These are phyloP conservation scores for Fraxinus quadrangulata DNA, from an alignment of 257 asterid species.

Conservation along the genomic window DNA sequence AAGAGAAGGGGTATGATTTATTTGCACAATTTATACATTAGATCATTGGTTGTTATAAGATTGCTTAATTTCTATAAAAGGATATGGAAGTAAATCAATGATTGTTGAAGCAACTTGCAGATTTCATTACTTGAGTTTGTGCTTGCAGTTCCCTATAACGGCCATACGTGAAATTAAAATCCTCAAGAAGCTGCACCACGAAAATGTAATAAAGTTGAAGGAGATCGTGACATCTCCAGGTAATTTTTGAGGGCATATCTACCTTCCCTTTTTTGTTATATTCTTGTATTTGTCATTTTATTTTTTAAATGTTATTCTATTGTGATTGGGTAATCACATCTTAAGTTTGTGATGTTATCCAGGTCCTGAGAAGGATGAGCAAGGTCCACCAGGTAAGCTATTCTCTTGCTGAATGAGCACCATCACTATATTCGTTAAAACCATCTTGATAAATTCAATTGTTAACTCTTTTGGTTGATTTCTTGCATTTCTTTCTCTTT, in stretches of 20 bases:
- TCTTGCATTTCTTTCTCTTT: conserved; percentile 14
- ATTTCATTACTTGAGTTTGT: conserved; percentile 15
- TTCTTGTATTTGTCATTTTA: background rate
- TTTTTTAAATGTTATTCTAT: background rate
- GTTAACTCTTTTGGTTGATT: conserved; percentile 15
- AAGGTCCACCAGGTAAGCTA: conserved; percentile 53
- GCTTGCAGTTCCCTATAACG: conserved; percentile 80
- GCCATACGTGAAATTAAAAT: conserved; percentile 90
- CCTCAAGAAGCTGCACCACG: conserved; percentile 88
- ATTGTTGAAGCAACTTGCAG: background rate
- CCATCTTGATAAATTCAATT: background rate
- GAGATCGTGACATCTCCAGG: conserved; percentile 91
- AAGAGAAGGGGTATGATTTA: conserved; percentile 74
- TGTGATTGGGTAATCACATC: conserved; percentile 16
- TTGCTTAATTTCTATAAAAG: conserved; percentile 17
- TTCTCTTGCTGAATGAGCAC: background rate
- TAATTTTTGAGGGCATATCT: conserved; percentile 15
- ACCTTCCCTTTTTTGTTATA: background rate
- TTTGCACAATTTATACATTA: background rate
- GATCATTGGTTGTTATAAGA: too few relatives aligned
- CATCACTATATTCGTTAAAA: background rate
- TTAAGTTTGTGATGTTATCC: conserved; percentile 32
- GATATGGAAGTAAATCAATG: conserved; percentile 5
- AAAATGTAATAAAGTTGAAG: conserved; percentile 76
- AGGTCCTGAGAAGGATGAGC: conserved; percentile 88